phyloP scores from a whole-genome alignment of 441 rosid species.

The Viola pubescens region DNA sequence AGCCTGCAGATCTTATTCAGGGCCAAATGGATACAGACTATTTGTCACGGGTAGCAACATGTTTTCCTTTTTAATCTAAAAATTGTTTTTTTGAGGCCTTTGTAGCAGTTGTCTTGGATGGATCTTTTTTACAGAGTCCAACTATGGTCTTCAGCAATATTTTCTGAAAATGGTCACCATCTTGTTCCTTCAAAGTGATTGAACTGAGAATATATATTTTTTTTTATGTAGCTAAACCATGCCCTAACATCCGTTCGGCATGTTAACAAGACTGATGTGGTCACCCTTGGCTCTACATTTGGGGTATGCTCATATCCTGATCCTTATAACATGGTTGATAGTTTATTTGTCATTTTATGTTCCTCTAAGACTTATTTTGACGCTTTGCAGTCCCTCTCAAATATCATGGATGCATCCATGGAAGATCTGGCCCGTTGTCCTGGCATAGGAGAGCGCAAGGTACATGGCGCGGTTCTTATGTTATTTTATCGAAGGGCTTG shows the following conservation, averaged over 20 bases:
- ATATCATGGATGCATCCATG: slow-evolving; percentile 92
- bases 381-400: slow-evolving; percentile 67
- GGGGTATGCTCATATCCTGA: slow-evolving; percentile 48
- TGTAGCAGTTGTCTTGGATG: background rate
- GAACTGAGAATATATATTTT: slow-evolving; percentile 16
- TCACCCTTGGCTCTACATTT: slow-evolving; percentile 92
- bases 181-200: slow-evolving; percentile 7
- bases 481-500: background rate
- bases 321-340: background rate
- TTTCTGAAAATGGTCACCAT: background rate
- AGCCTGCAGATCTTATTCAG: slow-evolving; percentile 92
- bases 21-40: slow-evolving; percentile 94
- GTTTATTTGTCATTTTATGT: slow-evolving; percentile 1
- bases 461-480: slow-evolving; percentile 15
- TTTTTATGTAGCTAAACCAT: slow-evolving; percentile 55
- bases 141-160: slow-evolving; percentile 1
- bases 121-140: slow-evolving; percentile 2
- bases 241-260: slow-evolving; percentile 72
- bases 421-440: slow-evolving; percentile 95
- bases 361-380: slow-evolving; percentile 6
- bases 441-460: slow-evolving; percentile 97
- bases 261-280: slow-evolving; percentile 93
- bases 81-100: background rate
- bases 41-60: slow-evolving; percentile 56
- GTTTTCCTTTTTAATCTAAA: background rate